Evolutionary conservation across 768 basidiomycete species (phyloP).

Genomic region (Xanthoconium purpureum): DNA sequence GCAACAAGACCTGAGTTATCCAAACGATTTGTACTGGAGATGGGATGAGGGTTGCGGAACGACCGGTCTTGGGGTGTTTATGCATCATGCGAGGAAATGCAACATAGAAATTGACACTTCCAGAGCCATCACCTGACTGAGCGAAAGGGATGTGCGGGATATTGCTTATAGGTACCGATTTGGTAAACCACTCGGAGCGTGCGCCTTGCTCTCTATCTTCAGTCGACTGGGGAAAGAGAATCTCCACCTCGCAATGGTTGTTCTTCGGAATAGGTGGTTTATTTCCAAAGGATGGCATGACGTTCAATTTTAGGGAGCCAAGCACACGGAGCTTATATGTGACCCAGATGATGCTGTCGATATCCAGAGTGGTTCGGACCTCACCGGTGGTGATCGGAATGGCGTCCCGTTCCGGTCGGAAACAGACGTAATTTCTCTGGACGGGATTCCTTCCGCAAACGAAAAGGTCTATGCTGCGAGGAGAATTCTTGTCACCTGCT

Average conservation of each 20-base stretch:
- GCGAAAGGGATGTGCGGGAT: slow-evolving; percentile 2
- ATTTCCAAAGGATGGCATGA: slow-evolving; percentile 1
- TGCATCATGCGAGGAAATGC: slow-evolving; percentile 9
- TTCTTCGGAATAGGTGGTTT: slow-evolving; percentile 3
- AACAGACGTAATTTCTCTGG: background rate
- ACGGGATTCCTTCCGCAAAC: background rate
- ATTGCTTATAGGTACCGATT: background rate
- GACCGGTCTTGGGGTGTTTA: background rate
- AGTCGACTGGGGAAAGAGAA: background rate
- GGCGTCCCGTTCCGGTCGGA: background rate
- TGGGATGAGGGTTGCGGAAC: background rate
- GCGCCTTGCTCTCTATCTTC: background rate
- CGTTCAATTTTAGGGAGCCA: background rate
- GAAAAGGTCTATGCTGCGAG: background rate
- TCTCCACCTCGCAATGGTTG: slow-evolving; percentile 3
- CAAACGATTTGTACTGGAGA: background rate
- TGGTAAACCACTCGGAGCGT: slow-evolving; percentile 3
- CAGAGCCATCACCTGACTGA: background rate
- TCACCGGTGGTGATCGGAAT: background rate
- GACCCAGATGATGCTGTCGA: slow-evolving; percentile 6
- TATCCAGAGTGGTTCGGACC: slow-evolving; percentile 1
- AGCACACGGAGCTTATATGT: background rate
- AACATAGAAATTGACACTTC: slow-evolving; percentile 4
- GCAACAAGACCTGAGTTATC: slow-evolving; percentile 4
- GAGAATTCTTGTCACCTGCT: background rate